These are phyloP conservation scores for Rhytidiadelphus loreus DNA, from an alignment of 225 moss, liverwort and hornwort species.

Conservation along the genomic window DNA sequence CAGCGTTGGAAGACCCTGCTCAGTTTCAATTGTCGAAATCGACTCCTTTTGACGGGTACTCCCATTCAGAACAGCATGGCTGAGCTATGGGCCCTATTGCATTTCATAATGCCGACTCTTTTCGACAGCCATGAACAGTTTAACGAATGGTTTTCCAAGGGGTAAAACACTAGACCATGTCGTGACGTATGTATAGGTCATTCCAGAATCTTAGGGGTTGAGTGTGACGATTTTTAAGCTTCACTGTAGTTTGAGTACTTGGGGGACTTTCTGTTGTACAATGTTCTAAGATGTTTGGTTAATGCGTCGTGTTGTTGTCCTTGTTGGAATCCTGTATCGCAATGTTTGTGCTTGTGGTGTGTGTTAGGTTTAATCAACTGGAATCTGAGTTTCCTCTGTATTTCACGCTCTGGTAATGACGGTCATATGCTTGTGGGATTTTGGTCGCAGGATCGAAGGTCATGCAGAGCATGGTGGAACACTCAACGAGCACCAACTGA, in stretches of 20 bases:
- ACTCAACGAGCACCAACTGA: conserved; percentile 93
- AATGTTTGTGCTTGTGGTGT: neutral
- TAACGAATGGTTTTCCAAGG: conserved; percentile 98
- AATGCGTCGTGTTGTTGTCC: neutral
- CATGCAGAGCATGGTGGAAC: conserved; percentile 99
- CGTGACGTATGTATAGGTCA: neutral
- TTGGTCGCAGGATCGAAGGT: conserved; percentile 61
- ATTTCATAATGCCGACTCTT: conserved; percentile 98
- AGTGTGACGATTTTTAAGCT: neutral
- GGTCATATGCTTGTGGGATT: neutral
- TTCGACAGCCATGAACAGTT: conserved; percentile 99
- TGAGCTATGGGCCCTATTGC: conserved; percentile 94
- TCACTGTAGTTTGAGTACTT: neutral
- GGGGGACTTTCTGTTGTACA: neutral
- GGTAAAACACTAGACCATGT: conserved; percentile 22
- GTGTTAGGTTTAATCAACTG: neutral
- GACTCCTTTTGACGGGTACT: conserved; percentile 87
- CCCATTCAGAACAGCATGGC: conserved; percentile 99
- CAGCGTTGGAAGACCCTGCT: conserved; percentile 96
- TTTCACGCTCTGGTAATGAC: neutral
- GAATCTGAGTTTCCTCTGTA: neutral
- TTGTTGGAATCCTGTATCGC: neutral
- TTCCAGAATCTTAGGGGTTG: neutral
- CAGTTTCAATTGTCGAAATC: conserved; percentile 96
- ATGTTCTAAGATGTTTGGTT: neutral